Conservation (phyloP, 192 early-diverging fungal species). For the Linnemannia elongata region DNA sequence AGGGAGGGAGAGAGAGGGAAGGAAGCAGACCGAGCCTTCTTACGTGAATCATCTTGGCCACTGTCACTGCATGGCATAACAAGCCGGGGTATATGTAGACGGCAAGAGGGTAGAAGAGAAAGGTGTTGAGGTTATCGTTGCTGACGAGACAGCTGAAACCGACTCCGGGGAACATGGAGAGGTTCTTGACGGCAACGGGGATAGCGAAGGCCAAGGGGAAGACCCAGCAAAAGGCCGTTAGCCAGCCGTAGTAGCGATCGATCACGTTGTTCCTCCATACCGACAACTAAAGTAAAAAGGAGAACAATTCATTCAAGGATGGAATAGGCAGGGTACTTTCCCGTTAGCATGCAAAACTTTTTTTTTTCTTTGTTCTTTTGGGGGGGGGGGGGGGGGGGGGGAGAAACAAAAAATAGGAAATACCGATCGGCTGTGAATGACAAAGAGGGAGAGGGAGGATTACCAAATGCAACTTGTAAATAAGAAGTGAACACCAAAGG, state of each 20-base stretch:
- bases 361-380: not conserved
- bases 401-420: not conserved
- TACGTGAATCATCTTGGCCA: conserved; percentile 51
- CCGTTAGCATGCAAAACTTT: not conserved
- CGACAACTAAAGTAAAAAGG: conserved; percentile 21
- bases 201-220: conserved; percentile 50
- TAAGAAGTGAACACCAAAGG: conserved; percentile 52
- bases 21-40: not conserved
- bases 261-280: conserved; percentile 49
- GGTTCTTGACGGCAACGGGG: conserved; percentile 36
- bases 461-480: conserved; percentile 55
- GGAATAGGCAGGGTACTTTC: not conserved
- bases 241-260: conserved; percentile 39
- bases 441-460: not conserved
- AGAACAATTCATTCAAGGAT: not conserved
- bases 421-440: not conserved
- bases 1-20: not conserved
- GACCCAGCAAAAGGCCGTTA: conserved; percentile 46
- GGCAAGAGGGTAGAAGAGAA: conserved; percentile 48
- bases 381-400: not conserved
- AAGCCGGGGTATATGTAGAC: conserved; percentile 51
- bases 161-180: conserved; percentile 43
- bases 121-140: conserved; percentile 32
- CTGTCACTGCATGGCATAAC: conserved; percentile 30
- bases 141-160: conserved; percentile 50